Percentiles rank a stretch among this genome's conserved stretches.
Conservation (phyloP, 2,329 filamentous ascomycete species). For the Rutstroemia sp. region DNA sequence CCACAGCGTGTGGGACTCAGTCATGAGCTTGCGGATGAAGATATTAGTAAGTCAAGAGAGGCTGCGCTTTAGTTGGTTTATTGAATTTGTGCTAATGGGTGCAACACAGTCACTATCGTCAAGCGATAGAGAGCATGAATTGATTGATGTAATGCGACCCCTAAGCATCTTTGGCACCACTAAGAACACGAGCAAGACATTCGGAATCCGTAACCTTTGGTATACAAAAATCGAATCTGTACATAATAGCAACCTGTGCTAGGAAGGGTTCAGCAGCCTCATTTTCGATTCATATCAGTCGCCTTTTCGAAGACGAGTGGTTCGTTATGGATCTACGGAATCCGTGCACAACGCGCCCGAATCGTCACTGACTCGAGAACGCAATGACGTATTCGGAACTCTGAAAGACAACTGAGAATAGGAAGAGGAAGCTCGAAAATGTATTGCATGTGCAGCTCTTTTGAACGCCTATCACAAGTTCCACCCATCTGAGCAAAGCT, state of each 20-base stretch:
- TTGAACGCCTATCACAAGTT: not conserved
- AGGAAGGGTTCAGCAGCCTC: slow-evolving; percentile 14
- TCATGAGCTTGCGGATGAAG: slow-evolving; percentile 91
- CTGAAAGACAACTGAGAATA: not conserved
- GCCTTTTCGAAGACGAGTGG: not conserved
- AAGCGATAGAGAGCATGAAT: slow-evolving; percentile 45
- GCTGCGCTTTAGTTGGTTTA: not conserved
- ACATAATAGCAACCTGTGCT: slow-evolving; percentile 8
- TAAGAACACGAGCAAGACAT: not conserved
- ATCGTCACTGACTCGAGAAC: not conserved
- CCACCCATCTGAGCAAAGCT: not conserved
- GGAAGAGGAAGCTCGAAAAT: not conserved
- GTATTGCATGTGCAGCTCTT: not conserved
- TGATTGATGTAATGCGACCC: not conserved
- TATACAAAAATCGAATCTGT: not conserved
- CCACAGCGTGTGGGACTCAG: slow-evolving; percentile 87
- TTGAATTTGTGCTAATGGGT: not conserved
- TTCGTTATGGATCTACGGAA: not conserved
- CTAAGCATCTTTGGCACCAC: slow-evolving; percentile 3
- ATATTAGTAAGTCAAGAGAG: slow-evolving; percentile 54
- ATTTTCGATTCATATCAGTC: slow-evolving; percentile 8
- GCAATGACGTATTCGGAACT: not conserved
- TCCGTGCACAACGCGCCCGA: not conserved
- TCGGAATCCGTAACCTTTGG: not conserved
- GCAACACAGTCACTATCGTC: slow-evolving; percentile 49